Evolutionary conservation across 306 rosid species (phyloP), one percentile per base, ranked within the genome.

Genomic region (Amphicarpaea edgeworthii): DNA sequence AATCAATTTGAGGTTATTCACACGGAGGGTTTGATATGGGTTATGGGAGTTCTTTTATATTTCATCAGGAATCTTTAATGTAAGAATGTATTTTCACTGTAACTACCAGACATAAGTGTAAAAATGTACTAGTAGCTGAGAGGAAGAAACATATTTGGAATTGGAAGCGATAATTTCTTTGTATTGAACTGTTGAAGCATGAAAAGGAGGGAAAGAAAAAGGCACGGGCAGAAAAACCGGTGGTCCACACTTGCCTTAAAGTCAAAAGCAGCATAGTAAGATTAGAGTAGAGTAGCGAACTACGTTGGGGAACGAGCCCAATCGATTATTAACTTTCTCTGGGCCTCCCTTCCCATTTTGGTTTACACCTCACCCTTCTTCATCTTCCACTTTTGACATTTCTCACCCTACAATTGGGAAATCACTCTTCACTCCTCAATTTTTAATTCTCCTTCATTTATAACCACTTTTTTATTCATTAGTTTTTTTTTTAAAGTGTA

Each of bases 261-360:
- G 89, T 85, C 89, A 85, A 82, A 85, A 81, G 72, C 0, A 41
- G 12, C 34, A 84, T 59, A 46, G 77, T 50, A 21, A 77, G 14
- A 20, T n/a, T n/a, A n/a, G n/a, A n/a, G n/a, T n/a, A 76, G 15
- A 14, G 43, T 30, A 40, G 34, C 10, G 66, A 73, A 50, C 23
- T 72, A 41, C 83, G 1, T 78, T 17, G 88, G 86, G 60, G 64
- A 40, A 7, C 24, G 88, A 78, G 85, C 88, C 84, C 79, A 55
- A 78, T 78, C 64, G 17, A 68, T 73, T 49, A 68, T 73, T 49
- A 6, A 5, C 60, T 41, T 40, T 42, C 67, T 40, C 77, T 65
- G n/a, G n/a, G n/a, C n/a, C 12, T 9, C 40, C 4, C 0, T 53
- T 17, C 5, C 16, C 55, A 7, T 70, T 34, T 32, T 70, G 78